phyloP scores from a whole-genome alignment of 768 basidiomycete genomes.

The Leucocoprinus leucothites region DNA sequence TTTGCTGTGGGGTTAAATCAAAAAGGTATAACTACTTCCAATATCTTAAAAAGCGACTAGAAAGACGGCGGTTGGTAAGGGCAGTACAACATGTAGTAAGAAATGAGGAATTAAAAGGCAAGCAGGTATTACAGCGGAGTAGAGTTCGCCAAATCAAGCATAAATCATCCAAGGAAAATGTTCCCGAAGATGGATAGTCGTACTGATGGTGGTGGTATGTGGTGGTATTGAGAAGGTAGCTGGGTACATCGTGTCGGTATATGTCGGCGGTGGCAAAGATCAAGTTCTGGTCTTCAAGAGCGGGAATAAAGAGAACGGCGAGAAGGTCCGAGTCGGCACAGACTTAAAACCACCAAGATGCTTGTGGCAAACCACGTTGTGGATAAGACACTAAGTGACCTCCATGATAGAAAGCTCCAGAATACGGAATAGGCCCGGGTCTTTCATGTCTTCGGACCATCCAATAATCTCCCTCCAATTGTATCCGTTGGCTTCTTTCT shows the following conservation, averaged over 20 bases:
- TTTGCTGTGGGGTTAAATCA: no score
- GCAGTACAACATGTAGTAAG: no score
- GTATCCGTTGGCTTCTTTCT: conserved; percentile 78
- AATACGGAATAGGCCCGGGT: conserved; percentile 69
- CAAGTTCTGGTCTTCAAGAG: neutral
- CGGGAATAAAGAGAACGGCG: neutral
- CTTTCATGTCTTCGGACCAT: conserved; percentile 81
- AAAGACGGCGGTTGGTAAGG: no score
- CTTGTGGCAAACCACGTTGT: neutral
- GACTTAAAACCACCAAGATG: neutral
- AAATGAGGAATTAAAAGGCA: neutral
- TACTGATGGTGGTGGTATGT: no score
- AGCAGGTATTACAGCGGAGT: no score
- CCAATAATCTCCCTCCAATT: conserved; percentile 83
- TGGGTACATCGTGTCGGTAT: no score
- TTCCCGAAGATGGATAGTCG: neutral
- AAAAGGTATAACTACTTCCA: no score
- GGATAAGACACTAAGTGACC: conserved; percentile 39
- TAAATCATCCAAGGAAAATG: neutral
- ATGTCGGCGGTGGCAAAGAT: neutral
- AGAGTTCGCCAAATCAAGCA: no score
- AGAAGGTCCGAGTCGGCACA: no score
- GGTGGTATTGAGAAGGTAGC: no score
- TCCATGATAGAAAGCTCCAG: conserved; percentile 80
- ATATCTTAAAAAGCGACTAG: no score